Conservation (phyloP, 352 stramenopile species). For the Achlya hypogyna region DNA sequence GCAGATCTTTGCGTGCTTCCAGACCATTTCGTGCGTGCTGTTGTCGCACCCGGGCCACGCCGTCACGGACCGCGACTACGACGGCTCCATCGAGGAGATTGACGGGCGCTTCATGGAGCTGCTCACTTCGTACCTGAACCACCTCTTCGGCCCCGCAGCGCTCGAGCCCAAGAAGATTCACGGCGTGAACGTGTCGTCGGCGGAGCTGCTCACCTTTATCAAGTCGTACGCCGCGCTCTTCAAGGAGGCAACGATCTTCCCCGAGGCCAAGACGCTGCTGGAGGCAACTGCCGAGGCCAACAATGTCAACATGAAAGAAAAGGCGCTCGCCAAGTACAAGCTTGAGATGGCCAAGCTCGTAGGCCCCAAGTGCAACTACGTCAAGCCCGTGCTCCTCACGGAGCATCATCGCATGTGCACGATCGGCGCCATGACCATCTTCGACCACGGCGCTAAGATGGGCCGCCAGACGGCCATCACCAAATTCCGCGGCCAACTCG, state of each 20-base stretch:
- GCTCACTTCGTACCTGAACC: slow-evolving; percentile 91
- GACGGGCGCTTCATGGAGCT: slow-evolving; percentile 90
- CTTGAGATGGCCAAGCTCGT: slow-evolving; percentile 89
- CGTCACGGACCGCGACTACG: slow-evolving; percentile 96
- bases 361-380: slow-evolving; percentile 78
- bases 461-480: slow-evolving; percentile 87
- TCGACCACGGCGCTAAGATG: slow-evolving; percentile 94
- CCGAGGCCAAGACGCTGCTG: slow-evolving; percentile 95
- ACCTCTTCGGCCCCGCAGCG: slow-evolving; percentile 87
- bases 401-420: slow-evolving; percentile 80
- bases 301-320: slow-evolving; percentile 92
- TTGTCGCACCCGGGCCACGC: slow-evolving; percentile 94
- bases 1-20: slow-evolving; percentile 96
- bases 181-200: slow-evolving; percentile 86
- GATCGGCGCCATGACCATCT: slow-evolving; percentile 78
- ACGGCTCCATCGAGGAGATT: slow-evolving; percentile 92
- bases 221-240: slow-evolving; percentile 96
- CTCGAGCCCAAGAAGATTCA: slow-evolving; percentile 93
- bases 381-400: slow-evolving; percentile 83
- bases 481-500: slow-evolving; percentile 70
- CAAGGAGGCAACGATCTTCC: slow-evolving; percentile 92
- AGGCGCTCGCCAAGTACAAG: slow-evolving; percentile 86
- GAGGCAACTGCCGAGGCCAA: slow-evolving; percentile 96
- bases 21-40: slow-evolving; percentile 91
- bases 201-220: slow-evolving; percentile 94